Base-by-base conservation (phyloP, 345 rosid genomes). In the Capsella bursapastoris region DNA sequence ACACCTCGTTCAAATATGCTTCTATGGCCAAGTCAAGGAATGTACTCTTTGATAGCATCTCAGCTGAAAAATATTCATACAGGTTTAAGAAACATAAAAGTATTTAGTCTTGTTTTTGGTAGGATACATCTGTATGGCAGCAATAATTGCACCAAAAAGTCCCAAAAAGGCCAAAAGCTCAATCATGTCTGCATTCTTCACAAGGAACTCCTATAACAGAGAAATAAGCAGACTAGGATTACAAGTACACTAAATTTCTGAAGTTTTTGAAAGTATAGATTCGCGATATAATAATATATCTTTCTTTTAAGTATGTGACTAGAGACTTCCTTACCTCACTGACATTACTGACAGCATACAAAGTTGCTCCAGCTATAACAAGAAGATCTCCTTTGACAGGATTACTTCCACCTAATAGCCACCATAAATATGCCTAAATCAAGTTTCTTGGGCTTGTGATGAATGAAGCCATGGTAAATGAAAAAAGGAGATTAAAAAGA, bases 71-170 rank as follows among this genome's bases (percentile, higher is more conserved):
- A 68, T 40, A 43, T 22, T 22, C 64, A 37, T 44, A 14, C 2
- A 70, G 31, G 47, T 67, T 16, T 18, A 38, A 74, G 43, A 47
- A 29, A 61, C 40, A 68, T 29, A 32, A 18, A 16, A 6, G 2
- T 29, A 31, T 13, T 22, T 40, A 29, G 44, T 25, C 57, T 22
- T 40, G 55, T 45, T 62, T 8, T 61, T 34, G 13, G 8, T 75
- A 90, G 96, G 96, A 95, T 95, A 92, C 97, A 92, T 88, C 81
- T 92, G 99, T 70, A 92, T 77, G 44, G 90, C 97, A 80, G 90
- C 85, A 72, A 89, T 68, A 58, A 89, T 80, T 61, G 96, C 94
- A 64, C 97, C 97, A 49, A 86, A 91, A 58, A 95, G 59, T 34
- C 97, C 99, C 51, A 95, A 70, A 70, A 92, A 83, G 15, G 92